A percentile compares a stretch with the other conserved stretches of the same genome.
Evolutionary conservation across 805 yeast species (phyloP).

Genomic region (Lipomyces orientalis): DNA sequence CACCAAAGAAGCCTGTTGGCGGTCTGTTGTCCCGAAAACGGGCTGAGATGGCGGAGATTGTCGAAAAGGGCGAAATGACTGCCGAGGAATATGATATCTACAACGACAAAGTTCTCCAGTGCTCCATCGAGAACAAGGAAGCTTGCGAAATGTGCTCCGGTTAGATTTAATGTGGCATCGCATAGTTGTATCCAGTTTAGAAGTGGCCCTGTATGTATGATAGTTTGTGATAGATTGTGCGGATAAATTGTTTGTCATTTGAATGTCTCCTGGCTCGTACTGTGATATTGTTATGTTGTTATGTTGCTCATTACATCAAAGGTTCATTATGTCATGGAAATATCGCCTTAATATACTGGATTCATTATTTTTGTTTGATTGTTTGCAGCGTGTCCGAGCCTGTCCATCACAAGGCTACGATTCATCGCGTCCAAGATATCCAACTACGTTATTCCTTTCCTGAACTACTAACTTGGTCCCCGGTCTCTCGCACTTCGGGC

Average conservation of each 20-base stretch:
- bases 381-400: too few relatives aligned
- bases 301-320: background rate
- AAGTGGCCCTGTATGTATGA: background rate
- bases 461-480: too few relatives aligned
- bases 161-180: constrained; percentile 45
- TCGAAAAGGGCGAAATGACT: constrained; percentile 46
- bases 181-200: background rate
- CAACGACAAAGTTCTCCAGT: constrained; percentile 92
- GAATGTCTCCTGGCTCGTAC: background rate
- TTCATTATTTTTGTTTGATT: too few relatives aligned
- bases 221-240: constrained; percentile 1
- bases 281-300: background rate
- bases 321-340: background rate
- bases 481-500: too few relatives aligned
- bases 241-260: background rate
- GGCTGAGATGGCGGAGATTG: constrained; percentile 12
- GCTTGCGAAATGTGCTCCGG: constrained; percentile 99
- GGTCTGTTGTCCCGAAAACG: constrained; percentile 28
- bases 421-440: too few relatives aligned
- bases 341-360: background rate
- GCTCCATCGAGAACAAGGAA: constrained; percentile 96
- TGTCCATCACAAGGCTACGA: background rate
- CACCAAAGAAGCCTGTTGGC: constrained; percentile 44
- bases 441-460: too few relatives aligned
- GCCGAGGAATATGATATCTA: constrained; percentile 73